phyloP scores from a whole-genome alignment of 306 rosid species.

The Spatholobus suberectus region DNA sequence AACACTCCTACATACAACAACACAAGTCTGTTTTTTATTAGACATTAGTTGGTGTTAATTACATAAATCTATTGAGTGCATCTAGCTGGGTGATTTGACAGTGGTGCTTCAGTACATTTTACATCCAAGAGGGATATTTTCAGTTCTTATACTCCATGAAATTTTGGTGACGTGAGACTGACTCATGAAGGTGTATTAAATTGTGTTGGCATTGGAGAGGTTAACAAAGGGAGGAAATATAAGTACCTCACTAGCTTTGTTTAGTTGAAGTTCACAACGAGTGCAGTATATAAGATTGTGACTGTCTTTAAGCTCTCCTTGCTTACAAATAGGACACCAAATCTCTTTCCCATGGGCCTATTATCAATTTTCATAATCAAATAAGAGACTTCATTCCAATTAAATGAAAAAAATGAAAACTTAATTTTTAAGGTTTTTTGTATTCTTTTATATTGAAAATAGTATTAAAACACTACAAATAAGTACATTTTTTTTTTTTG shows the following conservation, averaged over 20 bases:
- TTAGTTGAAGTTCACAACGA: slow-evolving; percentile 64
- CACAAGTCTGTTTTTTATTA: background rate
- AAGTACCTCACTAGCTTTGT: slow-evolving; percentile 71
- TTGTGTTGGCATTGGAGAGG: background rate
- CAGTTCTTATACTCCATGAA: background rate
- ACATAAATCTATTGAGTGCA: background rate
- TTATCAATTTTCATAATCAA: slow-evolving; percentile 33
- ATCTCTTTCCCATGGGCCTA: slow-evolving; percentile 54
- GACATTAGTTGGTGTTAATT: background rate
- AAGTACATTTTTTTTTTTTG: background rate
- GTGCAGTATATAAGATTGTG: slow-evolving; percentile 56
- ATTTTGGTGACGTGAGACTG: background rate
- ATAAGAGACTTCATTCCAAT: slow-evolving; percentile 32
- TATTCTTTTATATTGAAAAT: background rate
- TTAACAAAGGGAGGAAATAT: slow-evolving; percentile 22
- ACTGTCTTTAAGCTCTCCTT: slow-evolving; percentile 72
- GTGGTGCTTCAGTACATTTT: background rate
- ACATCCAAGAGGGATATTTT: background rate
- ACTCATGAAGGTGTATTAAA: background rate
- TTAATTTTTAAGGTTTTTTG: background rate
- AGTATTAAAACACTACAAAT: background rate
- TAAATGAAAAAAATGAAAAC: slow-evolving; percentile 12
- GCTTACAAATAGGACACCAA: slow-evolving; percentile 93
- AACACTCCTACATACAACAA: background rate
- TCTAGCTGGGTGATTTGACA: background rate